These are phyloP conservation scores for Phallus indusiatus DNA, from an alignment of 768 basidiomycete species.

Conservation along the genomic window DNA sequence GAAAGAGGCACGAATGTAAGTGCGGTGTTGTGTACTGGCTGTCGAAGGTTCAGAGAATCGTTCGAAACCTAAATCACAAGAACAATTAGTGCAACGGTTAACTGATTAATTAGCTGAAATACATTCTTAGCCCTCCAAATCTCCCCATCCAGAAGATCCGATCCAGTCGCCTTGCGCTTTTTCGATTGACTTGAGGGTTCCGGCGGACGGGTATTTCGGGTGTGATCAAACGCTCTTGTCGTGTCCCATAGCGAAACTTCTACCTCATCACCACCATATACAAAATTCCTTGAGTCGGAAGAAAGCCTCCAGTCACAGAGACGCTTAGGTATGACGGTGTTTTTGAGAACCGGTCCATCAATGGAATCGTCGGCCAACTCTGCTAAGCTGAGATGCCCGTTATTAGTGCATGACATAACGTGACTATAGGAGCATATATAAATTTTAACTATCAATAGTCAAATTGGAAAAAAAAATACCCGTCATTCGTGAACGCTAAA, in stretches of 20 bases:
- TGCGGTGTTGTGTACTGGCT: conserved; percentile 67
- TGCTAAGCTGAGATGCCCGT: conserved; percentile 57
- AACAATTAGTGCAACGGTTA: not conserved
- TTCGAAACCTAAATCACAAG: conserved; percentile 45
- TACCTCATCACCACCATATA: conserved; percentile 82
- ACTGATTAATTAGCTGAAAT: conserved; percentile 9
- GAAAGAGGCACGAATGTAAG: conserved; percentile 47
- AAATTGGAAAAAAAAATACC: conserved; percentile 29
- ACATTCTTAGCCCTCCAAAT: conserved; percentile 83
- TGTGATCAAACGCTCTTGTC: conserved; percentile 40
- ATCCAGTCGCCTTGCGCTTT: conserved; percentile 24
- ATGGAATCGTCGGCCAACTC: conserved; percentile 17
- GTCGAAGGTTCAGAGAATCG: conserved; percentile 64
- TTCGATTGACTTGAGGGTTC: conserved; percentile 45
- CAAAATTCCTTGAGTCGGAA: conserved; percentile 43
- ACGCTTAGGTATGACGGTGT: conserved; percentile 52
- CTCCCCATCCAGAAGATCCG: conserved; percentile 59
- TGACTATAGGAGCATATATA: conserved; percentile 24
- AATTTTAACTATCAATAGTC: not conserved
- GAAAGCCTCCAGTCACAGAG: conserved; percentile 61
- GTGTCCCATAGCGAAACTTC: conserved; percentile 75
- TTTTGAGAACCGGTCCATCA: conserved; percentile 15
- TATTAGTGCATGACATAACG: conserved; percentile 64
- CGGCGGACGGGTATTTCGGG: conserved; percentile 1
- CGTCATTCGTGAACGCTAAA: conserved; percentile 32